These are phyloP conservation scores for Penicillium sp. DNA, from an alignment of 2,329 filamentous ascomycete genomes.

Conservation along the genomic window DNA sequence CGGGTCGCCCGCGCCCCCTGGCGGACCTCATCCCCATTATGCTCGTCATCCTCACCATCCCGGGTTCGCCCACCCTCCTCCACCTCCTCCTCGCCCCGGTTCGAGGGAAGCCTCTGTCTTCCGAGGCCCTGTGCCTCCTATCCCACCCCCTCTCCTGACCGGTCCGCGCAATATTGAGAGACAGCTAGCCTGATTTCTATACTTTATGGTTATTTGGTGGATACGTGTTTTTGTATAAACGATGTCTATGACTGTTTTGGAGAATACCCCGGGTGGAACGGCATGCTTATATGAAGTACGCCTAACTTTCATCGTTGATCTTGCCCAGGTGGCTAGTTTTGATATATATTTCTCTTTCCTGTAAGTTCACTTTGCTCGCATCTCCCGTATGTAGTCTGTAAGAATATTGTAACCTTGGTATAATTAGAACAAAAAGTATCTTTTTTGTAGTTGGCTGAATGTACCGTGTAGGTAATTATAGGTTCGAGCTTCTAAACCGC, in stretches of 20 bases:
- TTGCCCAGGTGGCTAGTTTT: background rate
- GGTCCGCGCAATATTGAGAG: slow-evolving; percentile 35
- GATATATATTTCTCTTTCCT: background rate
- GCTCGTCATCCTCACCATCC: slow-evolving; percentile 10
- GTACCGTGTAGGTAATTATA: too few species aligned
- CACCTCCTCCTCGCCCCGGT: slow-evolving; percentile 16
- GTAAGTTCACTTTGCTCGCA: background rate
- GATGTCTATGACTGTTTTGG: background rate
- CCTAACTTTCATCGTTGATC: background rate
- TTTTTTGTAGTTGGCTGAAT: too few species aligned
- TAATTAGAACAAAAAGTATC: too few species aligned
- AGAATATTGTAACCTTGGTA: too few species aligned
- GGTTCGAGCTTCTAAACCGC: too few species aligned
- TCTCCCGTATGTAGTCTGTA: too few species aligned
- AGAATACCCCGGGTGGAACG: background rate
- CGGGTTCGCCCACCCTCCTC: slow-evolving; percentile 12
- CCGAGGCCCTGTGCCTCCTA: slow-evolving; percentile 16
- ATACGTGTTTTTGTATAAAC: background rate
- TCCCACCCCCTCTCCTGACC: slow-evolving; percentile 18
- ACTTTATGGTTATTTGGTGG: background rate
- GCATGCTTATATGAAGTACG: background rate
- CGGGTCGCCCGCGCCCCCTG: slow-evolving; percentile 3
- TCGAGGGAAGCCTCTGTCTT: slow-evolving; percentile 17
- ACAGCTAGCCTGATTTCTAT: slow-evolving; percentile 31
- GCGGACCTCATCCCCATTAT: slow-evolving; percentile 10